Evolutionary conservation across 2,329 filamentous ascomycete genomes (phyloP).

Genomic region (Penicillium sp.): DNA sequence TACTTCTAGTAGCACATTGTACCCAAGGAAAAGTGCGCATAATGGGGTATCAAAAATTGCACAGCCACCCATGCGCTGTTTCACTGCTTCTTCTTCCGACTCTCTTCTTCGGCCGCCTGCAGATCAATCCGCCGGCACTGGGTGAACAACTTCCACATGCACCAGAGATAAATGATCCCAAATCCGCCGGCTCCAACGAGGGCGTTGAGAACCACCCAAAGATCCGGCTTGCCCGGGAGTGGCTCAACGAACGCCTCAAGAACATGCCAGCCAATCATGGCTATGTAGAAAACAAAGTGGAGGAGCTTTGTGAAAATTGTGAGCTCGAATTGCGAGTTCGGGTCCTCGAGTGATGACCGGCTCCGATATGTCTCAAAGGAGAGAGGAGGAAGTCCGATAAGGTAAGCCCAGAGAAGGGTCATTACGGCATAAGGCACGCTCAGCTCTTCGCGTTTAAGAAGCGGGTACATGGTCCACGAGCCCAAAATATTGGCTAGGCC

Average conservation of each 20-base stretch:
- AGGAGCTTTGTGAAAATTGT: slow-evolving; percentile 64
- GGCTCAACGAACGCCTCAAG: slow-evolving; percentile 66
- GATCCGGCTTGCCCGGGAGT: slow-evolving; percentile 76
- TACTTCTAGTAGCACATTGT: neutral
- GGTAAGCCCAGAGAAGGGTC: slow-evolving; percentile 83
- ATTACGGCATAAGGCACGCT: slow-evolving; percentile 80
- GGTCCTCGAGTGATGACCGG: slow-evolving; percentile 35
- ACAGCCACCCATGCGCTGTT: slow-evolving; percentile 2
- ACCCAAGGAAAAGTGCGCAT: neutral
- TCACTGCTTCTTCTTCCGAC: slow-evolving; percentile 37
- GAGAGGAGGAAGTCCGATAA: slow-evolving; percentile 80
- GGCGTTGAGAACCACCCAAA: slow-evolving; percentile 92
- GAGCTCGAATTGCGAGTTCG: slow-evolving; percentile 46
- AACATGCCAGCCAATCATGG: slow-evolving; percentile 79
- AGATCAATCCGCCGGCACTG: slow-evolving; percentile 30
- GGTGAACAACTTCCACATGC: slow-evolving; percentile 62
- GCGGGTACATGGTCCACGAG: slow-evolving; percentile 89
- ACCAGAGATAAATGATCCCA: slow-evolving; percentile 86
- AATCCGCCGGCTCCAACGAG: slow-evolving; percentile 83
- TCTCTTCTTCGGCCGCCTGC: slow-evolving; percentile 24
- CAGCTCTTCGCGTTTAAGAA: slow-evolving; percentile 81
- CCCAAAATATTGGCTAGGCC: slow-evolving; percentile 92
- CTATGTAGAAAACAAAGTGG: slow-evolving; percentile 72
- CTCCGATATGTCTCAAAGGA: slow-evolving; percentile 66
- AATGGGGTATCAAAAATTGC: slow-evolving; percentile 30